These are phyloP conservation scores for Penicillium sp. DNA, from an alignment of 2,329 filamentous ascomycete genomes.

Conservation along the genomic window DNA sequence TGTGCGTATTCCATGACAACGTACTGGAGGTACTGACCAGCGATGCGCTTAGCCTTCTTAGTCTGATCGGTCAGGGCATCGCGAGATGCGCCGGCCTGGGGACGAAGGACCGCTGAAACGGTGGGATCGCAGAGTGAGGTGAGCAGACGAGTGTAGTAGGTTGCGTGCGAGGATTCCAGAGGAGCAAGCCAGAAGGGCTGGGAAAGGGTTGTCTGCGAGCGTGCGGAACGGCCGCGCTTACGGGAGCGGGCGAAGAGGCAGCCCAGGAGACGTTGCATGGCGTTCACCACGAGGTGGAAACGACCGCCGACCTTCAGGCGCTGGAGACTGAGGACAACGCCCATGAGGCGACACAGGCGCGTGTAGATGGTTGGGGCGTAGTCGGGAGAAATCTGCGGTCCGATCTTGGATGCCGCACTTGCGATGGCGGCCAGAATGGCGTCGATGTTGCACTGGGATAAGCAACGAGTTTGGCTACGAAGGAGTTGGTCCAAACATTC, in stretches of 20 bases:
- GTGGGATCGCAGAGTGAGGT: conserved; percentile 64
- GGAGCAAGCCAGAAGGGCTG: conserved; percentile 37
- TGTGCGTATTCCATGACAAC: conserved; percentile 59
- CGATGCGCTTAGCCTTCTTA: conserved; percentile 59
- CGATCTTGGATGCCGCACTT: conserved; percentile 35
- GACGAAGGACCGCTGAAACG: conserved; percentile 53
- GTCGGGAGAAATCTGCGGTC: conserved; percentile 33
- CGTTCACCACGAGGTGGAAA: conserved; percentile 59
- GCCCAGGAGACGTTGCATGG: conserved; percentile 57
- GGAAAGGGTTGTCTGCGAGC: conserved; percentile 25
- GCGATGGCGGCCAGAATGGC: conserved; percentile 42
- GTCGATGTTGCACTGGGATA: conserved; percentile 51
- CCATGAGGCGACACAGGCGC: conserved; percentile 56
- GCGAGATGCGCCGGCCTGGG: conserved; percentile 36
- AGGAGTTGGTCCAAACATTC: conserved; percentile 44
- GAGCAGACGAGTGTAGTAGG: conserved; percentile 56
- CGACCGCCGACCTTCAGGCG: conserved; percentile 60
- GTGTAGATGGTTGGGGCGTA: conserved; percentile 50
- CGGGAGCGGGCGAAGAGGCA: conserved; percentile 56
- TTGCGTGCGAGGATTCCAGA: conserved; percentile 47
- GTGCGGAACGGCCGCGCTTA: conserved; percentile 32
- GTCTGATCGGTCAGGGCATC: conserved; percentile 59
- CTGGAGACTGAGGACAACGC: conserved; percentile 57
- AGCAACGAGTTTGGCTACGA: conserved; percentile 41
- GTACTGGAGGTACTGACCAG: conserved; percentile 59